Evolutionary conservation across 371 early-diverging fungal genomes (phyloP), one percentile per base, ranked within the genome.

Genomic region (Rhizomucor miehei): DNA sequence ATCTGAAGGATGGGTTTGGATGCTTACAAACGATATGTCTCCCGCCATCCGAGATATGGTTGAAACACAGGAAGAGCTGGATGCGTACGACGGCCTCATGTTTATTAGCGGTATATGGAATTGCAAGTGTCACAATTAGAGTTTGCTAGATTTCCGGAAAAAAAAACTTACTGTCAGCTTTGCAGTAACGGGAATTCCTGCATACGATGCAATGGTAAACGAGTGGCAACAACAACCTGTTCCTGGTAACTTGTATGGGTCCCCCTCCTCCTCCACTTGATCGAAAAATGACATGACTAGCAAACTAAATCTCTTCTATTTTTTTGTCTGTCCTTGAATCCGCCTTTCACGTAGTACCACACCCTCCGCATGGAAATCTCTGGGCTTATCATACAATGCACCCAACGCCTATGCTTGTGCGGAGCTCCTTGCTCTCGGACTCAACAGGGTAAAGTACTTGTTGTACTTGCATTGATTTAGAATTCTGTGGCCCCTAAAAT

Each of bases 61-160:
- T 3, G 10, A 47, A 10, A 34, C 54, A 4, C 50, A 47, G 19
- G 63, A 66, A 43, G 68, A 70, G 12, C 21, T 68, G 41, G 55
- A 38, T 14, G 38, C 49, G 21, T 71, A 68, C 50, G 63, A 74
- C 46, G 75, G 75, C 35, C 69, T 74, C 62, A 74, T 74, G 69
- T 68, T 71, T 48, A 68, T 74, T 60, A 67, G 66, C 57, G 69
- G 67, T 21, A 60, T 71, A 64, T 74, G 71, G 71, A 55, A 74
- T 36, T 56, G 75, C 71, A 71, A 59, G 66, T 62, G 34, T 35
- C 43, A 61, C 55, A 52, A 43, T 9, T 16, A 41, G 3, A 6
- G 3, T 41, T 41, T 16, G 41, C 41, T 16, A 39, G 17, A 14
- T 39, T 19, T 19, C 20, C 13, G 37, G 9, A 23, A 25, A 6